Evolutionary conservation across 2,329 filamentous ascomycete genomes (phyloP).

Genomic region (Mycogone perniciosa): DNA sequence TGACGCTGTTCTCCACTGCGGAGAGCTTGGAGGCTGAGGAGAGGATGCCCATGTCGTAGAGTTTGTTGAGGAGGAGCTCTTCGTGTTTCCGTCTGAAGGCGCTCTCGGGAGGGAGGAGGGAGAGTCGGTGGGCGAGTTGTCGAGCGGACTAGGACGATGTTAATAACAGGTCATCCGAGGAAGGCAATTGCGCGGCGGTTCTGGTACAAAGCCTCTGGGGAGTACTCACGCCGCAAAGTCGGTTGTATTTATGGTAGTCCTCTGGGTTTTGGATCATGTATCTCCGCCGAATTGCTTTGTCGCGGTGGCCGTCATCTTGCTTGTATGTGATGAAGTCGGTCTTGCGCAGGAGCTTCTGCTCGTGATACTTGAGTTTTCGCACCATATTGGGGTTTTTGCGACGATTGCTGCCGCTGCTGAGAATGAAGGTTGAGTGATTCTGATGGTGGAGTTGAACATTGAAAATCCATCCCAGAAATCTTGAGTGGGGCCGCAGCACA

Average conservation of each 20-base stretch:
- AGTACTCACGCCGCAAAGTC: slow-evolving; percentile 55
- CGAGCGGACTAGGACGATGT: slow-evolving; percentile 58
- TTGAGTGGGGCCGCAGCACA: slow-evolving; percentile 3
- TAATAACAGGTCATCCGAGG: background rate
- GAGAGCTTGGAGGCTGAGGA: slow-evolving; percentile 69
- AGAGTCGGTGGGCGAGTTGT: slow-evolving; percentile 82
- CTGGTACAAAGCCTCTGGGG: background rate
- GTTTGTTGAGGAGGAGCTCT: slow-evolving; percentile 79
- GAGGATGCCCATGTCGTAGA: slow-evolving; percentile 87
- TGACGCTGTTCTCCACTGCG: slow-evolving; percentile 80
- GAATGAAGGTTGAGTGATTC: background rate
- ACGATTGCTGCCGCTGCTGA: background rate
- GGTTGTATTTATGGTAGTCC: slow-evolving; percentile 67
- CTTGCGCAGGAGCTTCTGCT: slow-evolving; percentile 87
- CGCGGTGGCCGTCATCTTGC: slow-evolving; percentile 79
- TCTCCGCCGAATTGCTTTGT: slow-evolving; percentile 69
- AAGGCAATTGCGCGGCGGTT: too few relatives aligned
- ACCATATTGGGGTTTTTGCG: slow-evolving; percentile 59
- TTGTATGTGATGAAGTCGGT: slow-evolving; percentile 96
- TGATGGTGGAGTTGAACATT: background rate
- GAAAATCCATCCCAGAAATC: background rate
- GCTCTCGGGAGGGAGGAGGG: slow-evolving; percentile 73
- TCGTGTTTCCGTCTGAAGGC: slow-evolving; percentile 78
- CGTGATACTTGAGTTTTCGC: slow-evolving; percentile 92
- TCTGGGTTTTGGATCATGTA: slow-evolving; percentile 89